Evolutionary conservation across 179 eudicot species (phyloP).

Genomic region (Heliamphora pulchella): DNA sequence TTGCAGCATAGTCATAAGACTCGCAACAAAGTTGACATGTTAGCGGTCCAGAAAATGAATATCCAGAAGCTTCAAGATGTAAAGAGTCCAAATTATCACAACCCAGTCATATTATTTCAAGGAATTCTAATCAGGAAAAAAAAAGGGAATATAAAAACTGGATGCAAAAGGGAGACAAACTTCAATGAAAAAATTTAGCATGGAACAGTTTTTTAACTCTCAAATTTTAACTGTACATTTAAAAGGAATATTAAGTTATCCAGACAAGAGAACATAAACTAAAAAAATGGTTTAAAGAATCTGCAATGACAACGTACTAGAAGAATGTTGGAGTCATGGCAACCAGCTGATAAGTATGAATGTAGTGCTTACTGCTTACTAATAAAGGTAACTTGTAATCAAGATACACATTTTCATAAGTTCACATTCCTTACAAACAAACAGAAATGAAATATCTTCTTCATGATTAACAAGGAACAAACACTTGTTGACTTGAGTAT

Average conservation of each 20-base stretch:
- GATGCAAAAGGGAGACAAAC: conserved; percentile 1
- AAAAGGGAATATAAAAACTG: neutral
- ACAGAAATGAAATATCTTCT: neutral
- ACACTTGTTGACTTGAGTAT: conserved; percentile 1
- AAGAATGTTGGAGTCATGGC: neutral
- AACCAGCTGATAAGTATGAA: neutral
- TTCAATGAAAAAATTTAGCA: neutral
- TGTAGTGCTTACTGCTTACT: neutral
- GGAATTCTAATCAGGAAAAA: neutral
- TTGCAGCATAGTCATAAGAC: neutral
- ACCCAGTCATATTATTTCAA: neutral
- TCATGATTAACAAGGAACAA: neutral
- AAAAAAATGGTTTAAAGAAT: neutral
- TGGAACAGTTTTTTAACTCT: neutral
- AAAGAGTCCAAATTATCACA: neutral
- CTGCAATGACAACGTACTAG: neutral
- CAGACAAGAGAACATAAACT: neutral
- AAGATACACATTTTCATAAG: neutral
- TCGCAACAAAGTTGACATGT: neutral
- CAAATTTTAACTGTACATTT: neutral
- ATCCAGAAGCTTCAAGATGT: conserved; percentile 2
- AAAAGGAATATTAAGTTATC: neutral
- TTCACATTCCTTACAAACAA: neutral
- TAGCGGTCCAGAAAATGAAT: neutral
- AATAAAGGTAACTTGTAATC: neutral